phyloP scores from a whole-genome alignment of 441 rosid species.

The Adansonia grandidieri region DNA sequence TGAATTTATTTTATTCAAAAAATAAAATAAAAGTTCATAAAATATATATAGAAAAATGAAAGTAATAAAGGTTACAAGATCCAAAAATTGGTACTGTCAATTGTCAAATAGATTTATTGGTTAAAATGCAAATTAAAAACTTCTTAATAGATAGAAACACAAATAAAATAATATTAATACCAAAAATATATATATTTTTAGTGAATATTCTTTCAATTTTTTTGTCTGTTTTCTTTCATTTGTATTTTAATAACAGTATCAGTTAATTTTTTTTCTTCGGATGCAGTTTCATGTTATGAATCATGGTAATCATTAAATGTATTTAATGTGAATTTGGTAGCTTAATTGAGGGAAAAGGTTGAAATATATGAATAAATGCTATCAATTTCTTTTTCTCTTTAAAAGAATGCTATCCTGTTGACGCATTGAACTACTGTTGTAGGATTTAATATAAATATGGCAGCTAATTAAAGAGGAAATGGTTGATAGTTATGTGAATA shows the following conservation, averaged over 20 bases:
- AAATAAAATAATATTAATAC: not conserved
- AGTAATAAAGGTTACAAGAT: conserved; percentile 27
- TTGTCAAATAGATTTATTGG: not conserved
- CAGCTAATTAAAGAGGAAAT: not conserved
- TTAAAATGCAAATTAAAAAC: conserved; percentile 12
- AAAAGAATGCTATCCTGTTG: not conserved
- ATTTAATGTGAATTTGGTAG: not conserved
- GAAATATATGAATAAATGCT: not conserved
- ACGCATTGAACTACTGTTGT: not conserved
- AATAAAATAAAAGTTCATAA: not conserved
- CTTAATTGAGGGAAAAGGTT: not conserved
- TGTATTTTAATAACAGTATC: no score
- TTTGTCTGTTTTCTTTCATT: no score
- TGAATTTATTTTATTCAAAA: not conserved
- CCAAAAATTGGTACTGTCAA: conserved; percentile 30
- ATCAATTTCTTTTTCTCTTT: not conserved
- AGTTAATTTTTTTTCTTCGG: no score
- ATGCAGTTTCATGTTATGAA: not conserved
- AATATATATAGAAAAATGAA: conserved; percentile 5
- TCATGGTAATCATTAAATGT: not conserved
- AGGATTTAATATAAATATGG: not conserved
- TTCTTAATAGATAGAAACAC: not conserved
- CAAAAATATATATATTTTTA: not conserved
- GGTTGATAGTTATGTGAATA: not conserved
- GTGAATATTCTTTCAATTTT: no score